Evolutionary conservation across 2,329 filamentous ascomycete genomes (phyloP), one percentile per base, ranked within the genome.

Genomic region (Pseudogymnoascus sp.): DNA sequence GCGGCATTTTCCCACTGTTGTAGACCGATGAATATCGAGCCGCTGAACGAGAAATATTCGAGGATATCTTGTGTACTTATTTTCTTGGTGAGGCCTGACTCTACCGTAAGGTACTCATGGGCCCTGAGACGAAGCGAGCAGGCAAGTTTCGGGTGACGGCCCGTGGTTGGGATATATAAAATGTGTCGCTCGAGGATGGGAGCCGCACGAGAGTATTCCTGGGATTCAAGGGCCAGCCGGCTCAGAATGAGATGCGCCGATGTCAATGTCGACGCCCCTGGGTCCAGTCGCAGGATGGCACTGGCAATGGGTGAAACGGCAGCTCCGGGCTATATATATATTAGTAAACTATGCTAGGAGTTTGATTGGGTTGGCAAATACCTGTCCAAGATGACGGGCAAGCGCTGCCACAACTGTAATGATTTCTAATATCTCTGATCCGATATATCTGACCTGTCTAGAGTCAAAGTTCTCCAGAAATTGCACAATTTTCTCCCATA

Each of bases 251-350:
- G 73, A 69, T 91, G 88, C 29, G 79, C 79, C 4, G 81, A 81
- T 4, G 88, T 91, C 68, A 91, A 84, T 61, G 88, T 83, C 60
- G 82, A 82, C 29, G 82, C 84, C 11, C 81, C 81, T 1, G 88
- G 86, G 67, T 93, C 88, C 64, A 93, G 77, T 62, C 82, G 82
- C 11, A 86, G 75, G 67, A 93, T 80, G 3, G 86, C 86, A 63
- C 68, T 64, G 62, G 67, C 64, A 51, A 74, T 68, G 21, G 69
- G 69, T 23, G 45, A 54, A 59, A 74, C 66, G 51, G 70, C 70
- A 34, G 69, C 59, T 40, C 61, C 23, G 60, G 67, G 62, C 73
- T 74, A 47, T 11, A 47, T 4, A 8, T 1, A n/a, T 40, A 39
- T 60, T 60, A 60, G 10, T 23, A 60, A 40, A 3, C 10, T 60